Base-by-base conservation (phyloP, 2,329 filamentous ascomycete genomes). In the Trichoderma koningii region DNA sequence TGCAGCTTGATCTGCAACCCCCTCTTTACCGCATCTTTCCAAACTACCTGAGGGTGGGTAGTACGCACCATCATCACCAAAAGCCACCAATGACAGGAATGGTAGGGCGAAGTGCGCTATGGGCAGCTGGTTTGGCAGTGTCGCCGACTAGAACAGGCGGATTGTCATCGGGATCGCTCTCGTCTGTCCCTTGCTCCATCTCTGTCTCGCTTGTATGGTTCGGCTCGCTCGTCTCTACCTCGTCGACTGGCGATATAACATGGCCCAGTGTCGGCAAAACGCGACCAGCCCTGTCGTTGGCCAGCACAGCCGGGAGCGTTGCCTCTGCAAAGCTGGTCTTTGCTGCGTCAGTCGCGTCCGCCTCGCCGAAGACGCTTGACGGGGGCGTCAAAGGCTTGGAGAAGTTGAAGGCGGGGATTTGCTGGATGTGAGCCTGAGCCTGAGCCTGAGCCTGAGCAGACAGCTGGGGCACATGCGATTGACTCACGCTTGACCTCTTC, bases 401-500 rank as follows among this genome's bases (percentile, higher is more conserved):
- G 66, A 80, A 80, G 67, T 79, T 74, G 57, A 78, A 80, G 15
- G 65, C 64, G 3, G 68, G 50, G 21, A 67, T 65, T 5, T 14
- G 64, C 7, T 68, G 53, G 42, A 47, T 28, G 38, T 51, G 70
- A 61, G 7, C 66, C 12, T 70, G 67, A 3, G 65, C 66, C 2
- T 51, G 70, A 61, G 7, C 66, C 12, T 70, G 67, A 3, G 65
- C 66, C 2, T 50, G 47, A 23, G 68, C 23, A 19, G 66, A 66
- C 28, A 68, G 69, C 17, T 71, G 69, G 7, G 72, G 70, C 6
- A 77, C 68, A 64, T 79, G 73, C 17, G 76, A 70, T 30, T 79
- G 75, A 23, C 77, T 77, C 66, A 76, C 77, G n/a, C 78, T 75
- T 19, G 76, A 74, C 19, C 77, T 75, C 65, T 81, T 80, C 17